Evolutionary conservation across 768 basidiomycete genomes (phyloP).

Genomic region (Kwoniella heveanensis): DNA sequence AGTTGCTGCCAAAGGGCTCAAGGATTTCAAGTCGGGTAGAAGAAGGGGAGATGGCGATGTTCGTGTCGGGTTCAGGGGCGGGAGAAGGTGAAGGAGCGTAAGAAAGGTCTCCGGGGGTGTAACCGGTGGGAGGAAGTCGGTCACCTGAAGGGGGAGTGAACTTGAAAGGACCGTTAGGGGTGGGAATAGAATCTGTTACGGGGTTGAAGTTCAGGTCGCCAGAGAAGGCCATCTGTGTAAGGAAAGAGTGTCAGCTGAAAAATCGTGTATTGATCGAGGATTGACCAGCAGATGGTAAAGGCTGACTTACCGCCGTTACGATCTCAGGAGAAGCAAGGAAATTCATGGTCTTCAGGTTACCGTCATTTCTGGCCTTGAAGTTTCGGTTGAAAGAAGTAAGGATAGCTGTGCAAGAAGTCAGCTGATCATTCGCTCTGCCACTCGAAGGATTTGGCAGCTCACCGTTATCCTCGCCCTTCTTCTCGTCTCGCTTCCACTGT

Average conservation of each 20-base stretch:
- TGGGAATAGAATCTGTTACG: conserved; percentile 68
- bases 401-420: conserved; percentile 65
- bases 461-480: conserved; percentile 89
- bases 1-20: conserved; percentile 80
- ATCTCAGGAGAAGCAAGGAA: conserved; percentile 96
- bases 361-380: conserved; percentile 95
- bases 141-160: conserved; percentile 82
- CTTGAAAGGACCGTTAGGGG: conserved; percentile 75
- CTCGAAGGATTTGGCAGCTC: conserved; percentile 27
- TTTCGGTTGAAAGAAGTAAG: conserved; percentile 96
- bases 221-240: conserved; percentile 77
- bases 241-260: background rate
- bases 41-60: conserved; percentile 72
- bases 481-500: conserved; percentile 94
- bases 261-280: background rate
- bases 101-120: conserved; percentile 67
- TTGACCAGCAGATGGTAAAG: conserved; percentile 19
- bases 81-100: conserved; percentile 80
- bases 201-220: conserved; percentile 94
- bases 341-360: conserved; percentile 89
- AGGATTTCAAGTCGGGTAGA: conserved; percentile 85
- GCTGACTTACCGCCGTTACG: conserved; percentile 70
- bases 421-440: background rate
- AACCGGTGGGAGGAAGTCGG: conserved; percentile 80
- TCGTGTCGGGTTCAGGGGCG: conserved; percentile 70